Evolutionary conservation across 2,329 filamentous ascomycete genomes (phyloP).

Genomic region (Arthrobotrys sinensis): DNA sequence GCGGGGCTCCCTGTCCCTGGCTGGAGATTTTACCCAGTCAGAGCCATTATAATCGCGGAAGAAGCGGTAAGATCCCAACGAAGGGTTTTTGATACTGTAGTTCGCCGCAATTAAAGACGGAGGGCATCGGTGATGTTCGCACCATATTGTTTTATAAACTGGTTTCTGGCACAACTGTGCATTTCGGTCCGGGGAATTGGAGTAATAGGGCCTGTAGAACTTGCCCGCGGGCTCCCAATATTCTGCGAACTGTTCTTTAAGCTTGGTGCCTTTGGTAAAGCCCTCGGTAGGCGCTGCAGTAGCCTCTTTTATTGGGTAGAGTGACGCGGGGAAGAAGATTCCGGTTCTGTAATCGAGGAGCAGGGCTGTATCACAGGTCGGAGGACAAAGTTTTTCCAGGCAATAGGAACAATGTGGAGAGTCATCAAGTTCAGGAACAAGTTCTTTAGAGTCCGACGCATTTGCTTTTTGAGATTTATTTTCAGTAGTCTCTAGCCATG

Average conservation of each 20-base stretch:
- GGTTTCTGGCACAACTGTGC: background rate
- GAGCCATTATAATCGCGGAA: background rate
- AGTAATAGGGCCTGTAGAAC: background rate
- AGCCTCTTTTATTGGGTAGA: constrained; percentile 1
- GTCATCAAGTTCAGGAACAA: background rate
- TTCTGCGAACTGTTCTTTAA: background rate
- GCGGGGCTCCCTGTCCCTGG: background rate
- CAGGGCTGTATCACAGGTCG: constrained; percentile 14
- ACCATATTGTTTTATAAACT: constrained; percentile 38
- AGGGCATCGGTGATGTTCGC: constrained; percentile 44
- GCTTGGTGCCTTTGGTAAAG: background rate
- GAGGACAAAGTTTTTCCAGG: constrained; percentile 3
- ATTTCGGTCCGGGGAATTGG: background rate
- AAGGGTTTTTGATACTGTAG: background rate
- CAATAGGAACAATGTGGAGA: constrained; percentile 28
- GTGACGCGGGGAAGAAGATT: constrained; percentile 33
- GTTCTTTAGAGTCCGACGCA: no score
- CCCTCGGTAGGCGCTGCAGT: background rate
- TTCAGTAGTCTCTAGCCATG: no score
- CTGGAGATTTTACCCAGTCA: background rate
- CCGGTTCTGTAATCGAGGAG: constrained; percentile 36
- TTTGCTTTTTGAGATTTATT: no score
- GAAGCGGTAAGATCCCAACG: background rate
- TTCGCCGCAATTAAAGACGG: background rate
- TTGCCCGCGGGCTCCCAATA: background rate